Percentiles rank a stretch among this genome's conserved stretches.
Evolutionary conservation across 805 yeast species (phyloP).

Genomic region (Schwanniomyces vanrijiae): DNA sequence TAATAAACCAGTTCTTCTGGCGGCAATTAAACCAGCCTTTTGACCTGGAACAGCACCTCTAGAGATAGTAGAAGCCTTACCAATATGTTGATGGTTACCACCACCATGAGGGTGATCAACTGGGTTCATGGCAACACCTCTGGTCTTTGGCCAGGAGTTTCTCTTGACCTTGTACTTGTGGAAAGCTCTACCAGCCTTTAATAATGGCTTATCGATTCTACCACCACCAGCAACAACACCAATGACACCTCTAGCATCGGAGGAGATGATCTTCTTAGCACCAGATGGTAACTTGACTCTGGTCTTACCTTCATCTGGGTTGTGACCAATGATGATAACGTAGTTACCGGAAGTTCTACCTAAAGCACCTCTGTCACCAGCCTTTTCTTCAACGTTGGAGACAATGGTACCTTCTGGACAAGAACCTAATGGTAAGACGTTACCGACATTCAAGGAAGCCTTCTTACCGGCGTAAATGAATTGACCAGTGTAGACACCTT

Average conservation of each 20-base stretch:
- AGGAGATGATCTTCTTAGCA: conserved; percentile 94
- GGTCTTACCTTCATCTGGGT: conserved; percentile 98
- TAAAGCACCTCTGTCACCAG: conserved; percentile 99
- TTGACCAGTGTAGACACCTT: conserved; percentile 99
- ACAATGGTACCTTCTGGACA: conserved; percentile 99
- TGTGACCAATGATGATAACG: conserved; percentile 98
- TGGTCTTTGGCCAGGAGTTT: conserved; percentile 99
- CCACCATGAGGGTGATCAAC: conserved; percentile 99
- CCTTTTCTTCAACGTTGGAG: conserved; percentile 97
- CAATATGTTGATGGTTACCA: conserved; percentile 63
- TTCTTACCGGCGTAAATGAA: conserved; percentile 98
- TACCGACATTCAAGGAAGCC: conserved; percentile 96
- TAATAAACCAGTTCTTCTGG: conserved; percentile 41
- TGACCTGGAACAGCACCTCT: conserved; percentile 42
- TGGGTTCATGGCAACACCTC: conserved; percentile 99
- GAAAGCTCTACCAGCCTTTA: conserved; percentile 99
- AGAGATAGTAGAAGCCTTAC: conserved; percentile 40
- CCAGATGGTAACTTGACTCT: conserved; percentile 99
- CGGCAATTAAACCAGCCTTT: conserved; percentile 40
- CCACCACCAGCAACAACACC: conserved; percentile 99
- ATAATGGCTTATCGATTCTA: conserved; percentile 98
- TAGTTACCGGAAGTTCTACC: conserved; percentile 99
- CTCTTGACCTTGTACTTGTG: conserved; percentile 99
- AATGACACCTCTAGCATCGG: conserved; percentile 98
- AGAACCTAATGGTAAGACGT: conserved; percentile 93